phyloP scores from a whole-genome alignment of 257 asterid genomes.

The Haberlea rhodopensis region DNA sequence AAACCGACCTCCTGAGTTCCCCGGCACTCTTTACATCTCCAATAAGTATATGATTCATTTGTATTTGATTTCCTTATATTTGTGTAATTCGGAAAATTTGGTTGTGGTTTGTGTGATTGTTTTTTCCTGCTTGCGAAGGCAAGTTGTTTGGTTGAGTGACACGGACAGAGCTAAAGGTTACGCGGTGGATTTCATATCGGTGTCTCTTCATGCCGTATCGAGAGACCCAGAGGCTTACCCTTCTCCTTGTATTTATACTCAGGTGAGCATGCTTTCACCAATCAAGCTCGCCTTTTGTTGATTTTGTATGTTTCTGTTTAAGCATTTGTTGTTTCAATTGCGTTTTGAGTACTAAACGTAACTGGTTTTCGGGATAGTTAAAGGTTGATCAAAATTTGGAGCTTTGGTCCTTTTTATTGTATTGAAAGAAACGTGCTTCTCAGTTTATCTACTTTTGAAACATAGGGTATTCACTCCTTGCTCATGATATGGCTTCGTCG shows the following conservation, averaged over 20 bases:
- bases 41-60: slow-evolving; percentile 42
- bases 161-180: slow-evolving; percentile 66
- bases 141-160: slow-evolving; percentile 91
- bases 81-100: neutral
- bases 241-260: slow-evolving; percentile 81
- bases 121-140: slow-evolving; percentile 43
- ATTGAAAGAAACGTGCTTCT: neutral
- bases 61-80: neutral
- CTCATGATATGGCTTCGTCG: too few species aligned
- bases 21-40: slow-evolving; percentile 85
- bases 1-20: too few species aligned
- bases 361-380: neutral
- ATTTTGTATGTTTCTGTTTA: neutral
- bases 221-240: slow-evolving; percentile 86
- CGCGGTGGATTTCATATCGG: slow-evolving; percentile 70
- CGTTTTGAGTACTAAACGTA: neutral
- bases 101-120: slow-evolving; percentile 14
- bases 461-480: too few species aligned
- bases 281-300: slow-evolving; percentile 9
- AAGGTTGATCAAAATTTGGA: neutral
- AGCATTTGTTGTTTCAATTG: neutral
- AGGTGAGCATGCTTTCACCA: slow-evolving; percentile 39
- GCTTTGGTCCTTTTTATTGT: neutral
- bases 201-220: slow-evolving; percentile 89
- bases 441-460: too few species aligned